Evolutionary conservation across 345 rosid genomes (phyloP).

Genomic region (Eucalyptus curtisii): DNA sequence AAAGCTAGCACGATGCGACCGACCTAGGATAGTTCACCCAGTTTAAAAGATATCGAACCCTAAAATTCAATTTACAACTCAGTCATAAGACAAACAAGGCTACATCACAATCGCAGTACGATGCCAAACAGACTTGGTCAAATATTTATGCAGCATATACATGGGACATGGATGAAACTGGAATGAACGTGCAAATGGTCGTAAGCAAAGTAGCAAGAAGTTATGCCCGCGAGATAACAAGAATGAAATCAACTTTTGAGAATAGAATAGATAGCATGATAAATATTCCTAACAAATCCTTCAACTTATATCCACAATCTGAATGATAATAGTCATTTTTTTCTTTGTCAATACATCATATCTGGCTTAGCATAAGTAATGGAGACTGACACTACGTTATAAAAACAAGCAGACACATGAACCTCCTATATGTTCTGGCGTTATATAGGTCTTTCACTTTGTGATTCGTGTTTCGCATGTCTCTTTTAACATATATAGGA

Average conservation of each 20-base stretch:
- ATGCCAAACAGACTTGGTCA: not conserved
- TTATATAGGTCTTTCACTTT: not conserved
- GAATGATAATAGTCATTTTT: not conserved
- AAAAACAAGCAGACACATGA: not conserved
- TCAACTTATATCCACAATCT: not conserved
- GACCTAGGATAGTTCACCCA: not conserved
- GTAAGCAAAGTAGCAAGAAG: not conserved
- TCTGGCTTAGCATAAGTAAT: not conserved
- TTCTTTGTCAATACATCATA: not conserved
- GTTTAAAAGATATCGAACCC: not conserved
- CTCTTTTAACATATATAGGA: not conserved
- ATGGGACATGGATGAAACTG: not conserved
- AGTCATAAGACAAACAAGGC: not conserved
- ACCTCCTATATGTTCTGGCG: rapidly evolving
- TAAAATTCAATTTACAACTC: not conserved
- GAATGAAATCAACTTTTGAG: not conserved
- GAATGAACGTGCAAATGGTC: not conserved
- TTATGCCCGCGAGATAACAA: not conserved
- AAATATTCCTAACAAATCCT: not conserved
- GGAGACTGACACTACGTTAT: rapidly evolving
- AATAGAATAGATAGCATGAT: not conserved
- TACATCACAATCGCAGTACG: not conserved
- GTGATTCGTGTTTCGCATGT: not conserved
- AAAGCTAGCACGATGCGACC: not conserved
- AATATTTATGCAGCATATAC: not conserved